Percentiles rank a stretch among this genome's conserved stretches.
phyloP scores from a whole-genome alignment of 139 green algal species.

The Diplosphaera chodatii region DNA sequence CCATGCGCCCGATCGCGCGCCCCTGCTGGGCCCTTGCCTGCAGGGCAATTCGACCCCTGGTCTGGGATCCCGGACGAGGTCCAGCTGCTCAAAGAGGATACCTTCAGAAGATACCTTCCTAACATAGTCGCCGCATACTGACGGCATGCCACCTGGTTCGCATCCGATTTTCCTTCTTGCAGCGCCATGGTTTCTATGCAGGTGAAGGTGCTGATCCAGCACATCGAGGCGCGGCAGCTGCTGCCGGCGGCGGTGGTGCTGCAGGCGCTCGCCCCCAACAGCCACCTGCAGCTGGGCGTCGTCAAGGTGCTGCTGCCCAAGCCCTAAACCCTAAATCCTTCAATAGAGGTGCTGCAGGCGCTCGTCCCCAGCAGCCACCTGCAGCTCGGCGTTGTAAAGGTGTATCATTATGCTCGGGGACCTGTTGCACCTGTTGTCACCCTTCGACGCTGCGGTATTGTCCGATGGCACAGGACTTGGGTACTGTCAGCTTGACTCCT shows the following conservation, averaged over 20 bases:
- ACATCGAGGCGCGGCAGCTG: constrained; percentile 70
- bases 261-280: constrained; percentile 70
- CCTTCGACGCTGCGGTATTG: too few species aligned
- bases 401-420: too few species aligned
- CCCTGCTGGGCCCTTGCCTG: too few species aligned
- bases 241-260: constrained; percentile 89
- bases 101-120: too few species aligned
- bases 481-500: too few species aligned
- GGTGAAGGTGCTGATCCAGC: constrained; percentile 59
- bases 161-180: constrained; percentile 73
- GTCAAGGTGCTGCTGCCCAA: constrained; percentile 20
- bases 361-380: constrained; percentile 66
- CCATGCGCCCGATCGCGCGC: too few species aligned
- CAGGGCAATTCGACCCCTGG: too few species aligned
- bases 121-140: too few species aligned
- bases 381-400: constrained; percentile 53
- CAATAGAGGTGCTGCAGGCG: constrained; percentile 85
- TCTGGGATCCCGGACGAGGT: too few species aligned
- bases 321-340: constrained; percentile 63
- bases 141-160: constrained; percentile 28
- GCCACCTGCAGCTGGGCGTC: constrained; percentile 56
- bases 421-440: too few species aligned
- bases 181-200: constrained; percentile 23
- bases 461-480: too few species aligned
- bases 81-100: too few species aligned